These are phyloP conservation scores for Trichoderma sp. DNA, from an alignment of 2,329 filamentous ascomycete species.

Conservation along the genomic window DNA sequence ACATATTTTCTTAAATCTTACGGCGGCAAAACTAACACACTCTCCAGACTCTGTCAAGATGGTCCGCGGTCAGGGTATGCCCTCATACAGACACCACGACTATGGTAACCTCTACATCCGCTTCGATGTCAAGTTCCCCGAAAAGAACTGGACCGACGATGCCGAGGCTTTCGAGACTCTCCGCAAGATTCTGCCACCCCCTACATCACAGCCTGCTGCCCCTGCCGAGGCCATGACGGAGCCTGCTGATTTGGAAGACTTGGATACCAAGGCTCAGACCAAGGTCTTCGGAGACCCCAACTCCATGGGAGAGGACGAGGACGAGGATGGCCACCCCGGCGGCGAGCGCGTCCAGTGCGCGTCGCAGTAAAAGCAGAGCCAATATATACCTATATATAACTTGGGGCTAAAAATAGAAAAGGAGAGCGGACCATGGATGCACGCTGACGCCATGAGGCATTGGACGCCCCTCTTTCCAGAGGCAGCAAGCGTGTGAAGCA, in stretches of 20 bases:
- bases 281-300: conserved; percentile 65
- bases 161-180: conserved; percentile 73
- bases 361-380: conserved; percentile 65
- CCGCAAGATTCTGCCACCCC: conserved; percentile 79
- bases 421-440: background rate
- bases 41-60: conserved; percentile 80
- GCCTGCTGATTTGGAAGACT: conserved; percentile 79
- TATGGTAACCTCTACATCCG: conserved; percentile 95
- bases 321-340: conserved; percentile 71
- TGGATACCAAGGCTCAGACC: conserved; percentile 65
- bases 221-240: conserved; percentile 89
- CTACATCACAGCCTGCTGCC: conserved; percentile 59
- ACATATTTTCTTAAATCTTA: background rate
- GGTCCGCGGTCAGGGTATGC: conserved; percentile 96
- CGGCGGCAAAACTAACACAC: background rate
- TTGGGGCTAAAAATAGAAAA: background rate
- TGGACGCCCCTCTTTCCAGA: background rate
- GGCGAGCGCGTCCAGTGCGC: conserved; percentile 83
- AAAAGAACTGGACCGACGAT: conserved; percentile 66
- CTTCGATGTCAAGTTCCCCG: conserved; percentile 96
- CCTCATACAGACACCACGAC: conserved; percentile 91
- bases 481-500: conserved; percentile 14
- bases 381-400: background rate
- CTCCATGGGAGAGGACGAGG: conserved; percentile 67
- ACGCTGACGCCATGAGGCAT: background rate